Percentiles rank a stretch among this genome's conserved stretches.
These are phyloP conservation scores for Populus alba DNA, from an alignment of 345 rosid species.

Conservation along the genomic window DNA sequence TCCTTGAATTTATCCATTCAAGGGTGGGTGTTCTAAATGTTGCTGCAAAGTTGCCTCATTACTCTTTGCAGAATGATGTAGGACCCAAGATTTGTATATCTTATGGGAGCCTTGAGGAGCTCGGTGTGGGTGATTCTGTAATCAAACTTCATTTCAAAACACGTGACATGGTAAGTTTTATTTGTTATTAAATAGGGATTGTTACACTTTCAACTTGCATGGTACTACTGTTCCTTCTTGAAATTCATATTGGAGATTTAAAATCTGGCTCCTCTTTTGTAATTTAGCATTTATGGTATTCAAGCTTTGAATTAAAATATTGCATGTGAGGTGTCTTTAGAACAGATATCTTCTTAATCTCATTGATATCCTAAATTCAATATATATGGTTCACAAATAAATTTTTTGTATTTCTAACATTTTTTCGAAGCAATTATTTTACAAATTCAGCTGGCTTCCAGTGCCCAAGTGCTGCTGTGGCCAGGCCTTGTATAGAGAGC, in stretches of 20 bases:
- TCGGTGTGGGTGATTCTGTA: slow-evolving; percentile 58
- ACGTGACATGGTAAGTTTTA: slow-evolving; percentile 62
- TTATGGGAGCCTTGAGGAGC: slow-evolving; percentile 63
- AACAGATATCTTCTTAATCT: neutral
- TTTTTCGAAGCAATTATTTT: neutral
- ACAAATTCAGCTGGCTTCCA: slow-evolving; percentile 2
- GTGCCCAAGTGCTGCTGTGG: neutral
- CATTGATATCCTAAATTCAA: neutral
- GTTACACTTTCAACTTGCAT: neutral
- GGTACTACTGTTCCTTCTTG: neutral
- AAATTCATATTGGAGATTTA: neutral
- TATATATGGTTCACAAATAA: neutral
- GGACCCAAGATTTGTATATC: slow-evolving; percentile 88
- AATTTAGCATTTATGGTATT: neutral
- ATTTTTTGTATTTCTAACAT: neutral
- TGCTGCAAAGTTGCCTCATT: slow-evolving; percentile 94
- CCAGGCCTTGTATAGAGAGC: neutral
- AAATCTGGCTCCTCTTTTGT: neutral
- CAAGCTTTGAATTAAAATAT: neutral
- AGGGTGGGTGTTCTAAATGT: slow-evolving; percentile 91
- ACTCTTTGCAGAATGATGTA: slow-evolving; percentile 85
- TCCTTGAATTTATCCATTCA: slow-evolving; percentile 91
- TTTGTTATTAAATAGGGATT: neutral
- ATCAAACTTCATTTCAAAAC: slow-evolving; percentile 70
- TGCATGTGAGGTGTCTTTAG: neutral